Evolutionary conservation across 306 rosid genomes (phyloP), one percentile per base, ranked within the genome.

Genomic region (Trifolium fragiferum): DNA sequence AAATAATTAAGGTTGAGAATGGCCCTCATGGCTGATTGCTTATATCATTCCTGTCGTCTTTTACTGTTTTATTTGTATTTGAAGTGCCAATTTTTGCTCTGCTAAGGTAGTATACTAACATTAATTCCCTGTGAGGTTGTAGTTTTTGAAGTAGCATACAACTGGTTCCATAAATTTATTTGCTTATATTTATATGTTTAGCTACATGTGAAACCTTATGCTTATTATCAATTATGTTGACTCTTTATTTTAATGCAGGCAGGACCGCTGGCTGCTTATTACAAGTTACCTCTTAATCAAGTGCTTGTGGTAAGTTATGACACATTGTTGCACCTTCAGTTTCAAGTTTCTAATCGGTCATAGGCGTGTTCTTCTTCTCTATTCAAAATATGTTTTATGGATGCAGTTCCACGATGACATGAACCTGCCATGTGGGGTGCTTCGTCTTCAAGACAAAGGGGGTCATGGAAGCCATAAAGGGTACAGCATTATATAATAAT

Each of bases 191-290:
- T 69, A 68, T 23, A 62, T 75, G 61, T 65, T 62, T 85, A 55
- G n/a, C 35, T 61, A 38, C 14, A 12, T 32, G 19, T n/a, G 15
- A 23, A 70, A 10, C 33, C 37, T 76, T 35, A 7, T 63, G 59
- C 25, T 51, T 18, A 54, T 68, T 80, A 68, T 71, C 25, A 54
- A 75, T 59, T 74, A 74, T 75, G 54, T 59, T 38, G 15, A 60
- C 40, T 76, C 67, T 47, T 74, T 43, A n/a, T 79, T 81, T 43
- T 74, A 84, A 73, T 78, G 65, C 83, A 93, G 96, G 62, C 86
- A 5, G 97, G 96, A 76, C 97, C 99, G 3, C 86, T 94, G 70
- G 99, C 95, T 58, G 97, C 97, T 74, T 92, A 94, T 81, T 94
- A 88, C 78, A 94, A 94, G 85, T 90, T 94, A n/a, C 93, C 99